Evolutionary conservation across 2,329 filamentous ascomycete species (phyloP).

Genomic region (Knoxdaviesia proteae): DNA sequence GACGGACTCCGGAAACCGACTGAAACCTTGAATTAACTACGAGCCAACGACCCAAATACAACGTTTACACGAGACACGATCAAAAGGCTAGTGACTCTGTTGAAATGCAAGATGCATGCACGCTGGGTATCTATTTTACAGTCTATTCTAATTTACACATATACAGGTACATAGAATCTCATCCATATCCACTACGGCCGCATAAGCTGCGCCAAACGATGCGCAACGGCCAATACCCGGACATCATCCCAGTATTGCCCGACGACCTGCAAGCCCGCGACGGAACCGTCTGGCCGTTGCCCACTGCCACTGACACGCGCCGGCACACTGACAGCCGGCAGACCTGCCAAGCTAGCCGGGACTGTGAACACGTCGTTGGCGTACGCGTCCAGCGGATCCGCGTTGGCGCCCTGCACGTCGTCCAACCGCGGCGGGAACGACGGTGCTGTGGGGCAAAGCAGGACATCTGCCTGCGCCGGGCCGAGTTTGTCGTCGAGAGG

Average conservation of each 20-base stretch:
- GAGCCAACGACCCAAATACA: too few species aligned
- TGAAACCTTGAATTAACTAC: too few species aligned
- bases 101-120: not conserved
- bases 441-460: conserved; percentile 74
- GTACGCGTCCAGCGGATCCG: conserved; percentile 52
- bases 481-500: conserved; percentile 33
- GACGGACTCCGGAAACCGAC: too few species aligned
- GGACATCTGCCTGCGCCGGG: conserved; percentile 54
- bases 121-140: not conserved
- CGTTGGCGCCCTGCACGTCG: conserved; percentile 23
- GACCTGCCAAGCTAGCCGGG: conserved; percentile 74
- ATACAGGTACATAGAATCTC: conserved; percentile 1
- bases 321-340: conserved; percentile 76
- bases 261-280: conserved; percentile 49
- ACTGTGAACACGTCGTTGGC: conserved; percentile 94
- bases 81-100: too few species aligned
- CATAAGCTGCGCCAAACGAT: conserved; percentile 16
- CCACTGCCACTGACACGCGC: conserved; percentile 6
- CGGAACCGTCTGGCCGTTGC: conserved; percentile 7
- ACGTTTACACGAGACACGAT: too few species aligned
- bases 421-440: conserved; percentile 46
- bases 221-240: conserved; percentile 37
- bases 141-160: conserved; percentile 1
- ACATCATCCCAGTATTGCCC: conserved; percentile 66
- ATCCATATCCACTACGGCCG: conserved; percentile 1